Conservation (phyloP, 106 monocot genomes). For the Dioscorea alata region DNA sequence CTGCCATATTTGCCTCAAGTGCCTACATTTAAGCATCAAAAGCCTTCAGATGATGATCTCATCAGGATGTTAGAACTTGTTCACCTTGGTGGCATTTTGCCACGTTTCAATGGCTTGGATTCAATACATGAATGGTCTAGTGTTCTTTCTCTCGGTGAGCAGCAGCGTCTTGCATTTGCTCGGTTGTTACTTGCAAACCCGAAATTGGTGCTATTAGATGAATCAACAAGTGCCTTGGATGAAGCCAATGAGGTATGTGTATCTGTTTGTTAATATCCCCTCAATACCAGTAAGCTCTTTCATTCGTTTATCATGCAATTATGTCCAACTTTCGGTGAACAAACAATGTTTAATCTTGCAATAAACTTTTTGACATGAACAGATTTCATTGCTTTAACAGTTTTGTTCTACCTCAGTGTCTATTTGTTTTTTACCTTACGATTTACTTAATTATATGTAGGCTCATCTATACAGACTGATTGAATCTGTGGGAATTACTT, state of each 20-base stretch:
- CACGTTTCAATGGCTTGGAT: constrained; percentile 78
- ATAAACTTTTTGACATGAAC: neutral
- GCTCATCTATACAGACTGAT: constrained; percentile 70
- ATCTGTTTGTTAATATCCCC: neutral
- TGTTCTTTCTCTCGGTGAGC: constrained; percentile 54
- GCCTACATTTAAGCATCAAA: constrained; percentile 15
- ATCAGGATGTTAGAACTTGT: constrained; percentile 58
- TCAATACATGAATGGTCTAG: constrained; percentile 43
- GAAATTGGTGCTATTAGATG: constrained; percentile 34
- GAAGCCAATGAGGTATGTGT: constrained; percentile 31
- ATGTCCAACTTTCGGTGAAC: neutral
- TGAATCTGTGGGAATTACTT: constrained; percentile 83
- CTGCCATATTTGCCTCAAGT: constrained; percentile 32
- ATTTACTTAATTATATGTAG: constrained; percentile 28
- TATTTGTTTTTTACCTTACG: neutral
- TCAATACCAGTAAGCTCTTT: neutral
- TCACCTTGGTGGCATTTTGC: constrained; percentile 64
- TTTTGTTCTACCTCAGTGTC: neutral
- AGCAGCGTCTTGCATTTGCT: constrained; percentile 47
- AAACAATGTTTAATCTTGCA: neutral
- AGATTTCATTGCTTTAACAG: neutral
- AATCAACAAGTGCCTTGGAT: constrained; percentile 47
- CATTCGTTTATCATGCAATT: neutral
- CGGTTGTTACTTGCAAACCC: constrained; percentile 33
- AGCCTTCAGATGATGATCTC: constrained; percentile 64